These are phyloP conservation scores for Pneumocystis carinii DNA, from an alignment of 1,139 yeast genomes.

Conservation along the genomic window DNA sequence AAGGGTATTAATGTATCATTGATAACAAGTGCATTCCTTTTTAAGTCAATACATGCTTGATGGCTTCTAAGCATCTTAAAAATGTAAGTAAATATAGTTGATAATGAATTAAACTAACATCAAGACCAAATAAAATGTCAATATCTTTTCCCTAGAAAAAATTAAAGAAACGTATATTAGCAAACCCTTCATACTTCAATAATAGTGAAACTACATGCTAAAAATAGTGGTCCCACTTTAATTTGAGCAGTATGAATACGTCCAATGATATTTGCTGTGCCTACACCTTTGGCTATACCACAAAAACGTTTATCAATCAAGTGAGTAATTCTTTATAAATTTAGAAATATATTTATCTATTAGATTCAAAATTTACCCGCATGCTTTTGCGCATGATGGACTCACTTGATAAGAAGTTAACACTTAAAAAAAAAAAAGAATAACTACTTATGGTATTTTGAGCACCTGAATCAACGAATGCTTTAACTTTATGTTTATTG, in stretches of 20 bases:
- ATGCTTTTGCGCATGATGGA: constrained; percentile 55
- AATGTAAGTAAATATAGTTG: background rate
- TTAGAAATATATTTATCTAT: background rate
- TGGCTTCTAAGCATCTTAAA: constrained; percentile 61
- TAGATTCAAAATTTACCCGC: constrained; percentile 29
- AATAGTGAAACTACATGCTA: constrained; percentile 73
- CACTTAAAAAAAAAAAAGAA: background rate
- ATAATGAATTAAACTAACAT: constrained; percentile 18
- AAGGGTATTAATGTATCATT: constrained; percentile 62
- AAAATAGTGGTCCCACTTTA: constrained; percentile 48
- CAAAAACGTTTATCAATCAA: constrained; percentile 67
- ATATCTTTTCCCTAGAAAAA: constrained; percentile 23
- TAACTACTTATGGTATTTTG: constrained; percentile 54
- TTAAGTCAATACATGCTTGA: constrained; percentile 67
- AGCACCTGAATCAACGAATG: constrained; percentile 95
- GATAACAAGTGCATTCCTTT: constrained; percentile 48
- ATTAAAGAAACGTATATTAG: background rate
- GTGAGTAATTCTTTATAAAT: constrained; percentile 31
- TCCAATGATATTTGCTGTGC: constrained; percentile 64
- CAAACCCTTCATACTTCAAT: constrained; percentile 32
- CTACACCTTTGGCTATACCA: constrained; percentile 86
- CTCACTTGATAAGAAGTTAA: constrained; percentile 26
- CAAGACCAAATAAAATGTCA: constrained; percentile 41
- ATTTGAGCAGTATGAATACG: constrained; percentile 81
- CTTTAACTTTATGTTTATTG: constrained; percentile 68